Base-by-base conservation (phyloP, 2,329 filamentous ascomycete genomes). In the Fusarium protoensiforme region DNA sequence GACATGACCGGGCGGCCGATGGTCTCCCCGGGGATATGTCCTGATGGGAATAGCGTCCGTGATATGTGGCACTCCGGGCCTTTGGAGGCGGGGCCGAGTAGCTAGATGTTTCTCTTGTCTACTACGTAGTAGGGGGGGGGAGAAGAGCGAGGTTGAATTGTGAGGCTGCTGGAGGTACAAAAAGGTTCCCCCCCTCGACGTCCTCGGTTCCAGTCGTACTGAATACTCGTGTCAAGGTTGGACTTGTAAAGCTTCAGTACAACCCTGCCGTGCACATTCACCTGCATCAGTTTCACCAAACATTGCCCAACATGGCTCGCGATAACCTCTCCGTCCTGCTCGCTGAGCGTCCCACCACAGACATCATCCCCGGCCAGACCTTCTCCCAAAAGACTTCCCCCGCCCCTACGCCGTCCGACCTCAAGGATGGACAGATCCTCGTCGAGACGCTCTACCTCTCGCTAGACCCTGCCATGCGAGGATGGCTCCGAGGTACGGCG, bases 401-500 rank as follows among this genome's bases (percentile, higher is more conserved):
- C 2, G 84, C 88, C 5, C 88, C 88, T 75, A 82, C 86, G 9
- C 83, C 85, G 22, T 82, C 82, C 35, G 85, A 88, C 68, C 85
- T 92, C 46, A 87, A 91, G 79, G 87, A 91, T 84, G 91, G 91
- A 73, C 83, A 94, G 78, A 85, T 94, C 64, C 85, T 94, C 59
- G 81, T 90, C 51, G 87, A 90, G 80, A 80, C 81, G 1, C 81
- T 92, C 68, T 94, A 93, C 78, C 85, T 93, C 51, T 92, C 90
- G 11, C 85, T 94, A 41, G 92, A 94, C 81, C 92, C 92, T 2
- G 92, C 92, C n/a, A 94, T 94, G 92, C 88, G 92, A 75, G 90
- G 90, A 67, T 94, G 91, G 91, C 82, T 94, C 22, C 92, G 89
- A 71, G 87, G 87, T 88, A 22, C 10, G 9, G 2, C 0, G n/a